Base-by-base conservation (phyloP, 768 basidiomycete species). In the Panellus pusillus region DNA sequence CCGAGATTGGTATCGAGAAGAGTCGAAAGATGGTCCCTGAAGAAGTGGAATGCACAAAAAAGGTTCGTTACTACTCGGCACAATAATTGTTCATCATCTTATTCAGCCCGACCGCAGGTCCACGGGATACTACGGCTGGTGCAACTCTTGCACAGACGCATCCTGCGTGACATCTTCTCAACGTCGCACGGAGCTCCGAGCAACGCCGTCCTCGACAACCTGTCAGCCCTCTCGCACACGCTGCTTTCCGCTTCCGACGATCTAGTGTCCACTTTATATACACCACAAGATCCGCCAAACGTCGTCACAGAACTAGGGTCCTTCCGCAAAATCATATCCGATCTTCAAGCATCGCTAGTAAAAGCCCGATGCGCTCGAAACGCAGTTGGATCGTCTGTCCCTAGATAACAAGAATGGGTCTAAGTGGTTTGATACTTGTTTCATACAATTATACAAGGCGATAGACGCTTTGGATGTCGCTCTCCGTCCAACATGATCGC, bases 361-460 rank as follows among this genome's bases (percentile, higher is more conserved):
- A 47, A n/a, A 47, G 45, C 55, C 55, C 20, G 44, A 63, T 1
- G 61, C 61, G 36, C 48, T 75, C 42, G 70, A 68, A 41, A 66
- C 69, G 40, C 64, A 68, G 52, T 46, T 75, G 47, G 63, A 65
- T 32, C 52, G 49, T n/a, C 40, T 71, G 44, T 63, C 65, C 14
- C 35, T 73, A 15, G 66, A 68, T 29, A 61, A 49, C 68, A 47
- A 66, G 61, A 73, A 67, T 50, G 74, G 78, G 27, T 65, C 72
- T 15, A 82, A 75, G 62, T 89, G 89, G 86, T 86, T 86, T 62
- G 73, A 76, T 43, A 75, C 76, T 11, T 89, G 87, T 64, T 80
- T 88, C 60, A 72, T 75, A 45, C 86, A 89, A 63, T 77, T 89
- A 61, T 66, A 73, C 55, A 81, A 78, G 60, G 67, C 73, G 19